These are phyloP conservation scores for Saccharum spontaneum DNA, from an alignment of 176 grass and related monocot species.

Conservation along the genomic window DNA sequence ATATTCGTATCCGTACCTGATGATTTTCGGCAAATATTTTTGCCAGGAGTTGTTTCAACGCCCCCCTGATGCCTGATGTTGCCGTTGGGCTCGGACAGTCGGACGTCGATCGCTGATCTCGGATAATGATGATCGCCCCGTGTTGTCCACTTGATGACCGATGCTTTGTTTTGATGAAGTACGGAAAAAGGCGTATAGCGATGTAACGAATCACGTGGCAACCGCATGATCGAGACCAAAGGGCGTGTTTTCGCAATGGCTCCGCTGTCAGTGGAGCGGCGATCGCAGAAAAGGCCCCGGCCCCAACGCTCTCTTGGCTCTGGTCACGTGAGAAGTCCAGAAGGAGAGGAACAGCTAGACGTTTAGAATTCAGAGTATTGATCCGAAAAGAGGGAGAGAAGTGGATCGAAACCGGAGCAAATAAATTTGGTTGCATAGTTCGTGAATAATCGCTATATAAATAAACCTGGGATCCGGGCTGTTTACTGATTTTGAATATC, in stretches of 20 bases:
- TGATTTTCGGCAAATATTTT: background rate
- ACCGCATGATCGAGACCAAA: background rate
- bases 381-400: background rate
- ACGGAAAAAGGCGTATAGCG: background rate
- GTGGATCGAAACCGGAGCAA: background rate
- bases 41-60: background rate
- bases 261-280: background rate
- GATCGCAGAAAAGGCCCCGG: background rate
- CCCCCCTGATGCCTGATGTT: background rate
- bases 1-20: slow-evolving; percentile 18
- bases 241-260: background rate
- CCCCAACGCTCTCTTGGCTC: background rate
- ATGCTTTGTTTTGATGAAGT: background rate
- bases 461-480: background rate
- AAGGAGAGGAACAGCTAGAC: background rate
- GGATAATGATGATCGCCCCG: slow-evolving; percentile 19
- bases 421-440: background rate
- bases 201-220: background rate
- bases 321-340: background rate
- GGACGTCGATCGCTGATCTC: slow-evolving; percentile 18
- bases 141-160: slow-evolving; percentile 1
- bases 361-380: background rate
- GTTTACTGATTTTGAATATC: background rate
- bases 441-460: background rate
- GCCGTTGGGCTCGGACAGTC: slow-evolving; percentile 33